Evolutionary conservation across 192 early-diverging fungal species (phyloP).

Genomic region (Coemansia sp.): DNA sequence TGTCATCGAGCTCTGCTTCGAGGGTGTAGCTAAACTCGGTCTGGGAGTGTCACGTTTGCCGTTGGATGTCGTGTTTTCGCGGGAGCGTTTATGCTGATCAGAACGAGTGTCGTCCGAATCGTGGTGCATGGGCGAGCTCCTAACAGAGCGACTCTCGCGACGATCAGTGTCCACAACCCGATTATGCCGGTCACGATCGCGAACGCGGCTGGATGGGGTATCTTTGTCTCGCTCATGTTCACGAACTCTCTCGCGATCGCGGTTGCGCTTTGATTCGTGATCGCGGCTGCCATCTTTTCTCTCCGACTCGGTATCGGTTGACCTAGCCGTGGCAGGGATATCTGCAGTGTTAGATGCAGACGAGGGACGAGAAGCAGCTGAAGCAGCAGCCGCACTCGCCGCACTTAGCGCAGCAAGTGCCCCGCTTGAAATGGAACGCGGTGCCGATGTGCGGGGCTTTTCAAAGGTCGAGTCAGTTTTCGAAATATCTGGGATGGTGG

Average conservation of each 20-base stretch:
- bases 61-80: conserved; percentile 13
- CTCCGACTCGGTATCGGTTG: background rate
- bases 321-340: no score
- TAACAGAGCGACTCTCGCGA: conserved; percentile 31
- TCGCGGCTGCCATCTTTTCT: conserved; percentile 3
- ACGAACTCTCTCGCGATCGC: conserved; percentile 3
- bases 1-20: background rate
- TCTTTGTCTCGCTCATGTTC: conserved; percentile 12
- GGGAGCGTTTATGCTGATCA: conserved; percentile 17
- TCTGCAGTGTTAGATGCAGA: no score
- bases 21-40: conserved; percentile 15
- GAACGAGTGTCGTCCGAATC: conserved; percentile 8
- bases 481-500: background rate
- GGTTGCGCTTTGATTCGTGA: conserved; percentile 1
- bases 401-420: conserved; percentile 12
- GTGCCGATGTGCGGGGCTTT: background rate
- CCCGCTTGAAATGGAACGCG: conserved; percentile 16
- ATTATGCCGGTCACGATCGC: conserved; percentile 13
- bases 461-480: background rate
- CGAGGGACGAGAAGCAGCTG: conserved; percentile 6
- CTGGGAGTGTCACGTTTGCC: conserved; percentile 17
- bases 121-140: conserved; percentile 21
- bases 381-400: conserved; percentile 12
- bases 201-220: background rate
- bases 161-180: conserved; percentile 7